Evolutionary conservation across 2,329 filamentous ascomycete genomes (phyloP).

Genomic region (Lasiodiplodia hormozganensis): DNA sequence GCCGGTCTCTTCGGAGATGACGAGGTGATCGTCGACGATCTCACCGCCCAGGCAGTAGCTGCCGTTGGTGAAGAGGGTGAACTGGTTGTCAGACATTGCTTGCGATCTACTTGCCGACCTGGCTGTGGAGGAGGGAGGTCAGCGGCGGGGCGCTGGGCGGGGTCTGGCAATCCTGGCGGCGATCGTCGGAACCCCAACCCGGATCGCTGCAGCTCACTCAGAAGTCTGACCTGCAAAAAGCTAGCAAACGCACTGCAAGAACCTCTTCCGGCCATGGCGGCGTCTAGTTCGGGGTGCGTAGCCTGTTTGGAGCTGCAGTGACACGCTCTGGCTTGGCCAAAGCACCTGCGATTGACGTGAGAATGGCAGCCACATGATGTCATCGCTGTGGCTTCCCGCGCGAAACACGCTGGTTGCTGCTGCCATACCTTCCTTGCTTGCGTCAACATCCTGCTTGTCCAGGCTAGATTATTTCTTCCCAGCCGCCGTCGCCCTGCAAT

Average conservation of each 20-base stretch:
- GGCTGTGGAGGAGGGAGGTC: not conserved
- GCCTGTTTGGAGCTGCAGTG: constrained; percentile 2
- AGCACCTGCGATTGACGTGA: constrained; percentile 6
- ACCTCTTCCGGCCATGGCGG: not conserved
- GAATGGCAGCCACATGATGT: constrained; percentile 28
- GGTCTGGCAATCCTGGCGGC: constrained; percentile 11
- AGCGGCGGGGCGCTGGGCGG: constrained; percentile 9
- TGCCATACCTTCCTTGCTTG: constrained; percentile 8
- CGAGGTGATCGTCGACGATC: constrained; percentile 52
- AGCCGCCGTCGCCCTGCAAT: not conserved
- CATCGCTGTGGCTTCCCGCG: constrained; percentile 9
- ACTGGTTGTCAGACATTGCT: constrained; percentile 49
- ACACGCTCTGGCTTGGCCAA: not conserved
- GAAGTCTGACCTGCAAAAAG: too few relatives aligned
- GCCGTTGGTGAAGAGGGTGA: constrained; percentile 56
- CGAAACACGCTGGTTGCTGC: not conserved
- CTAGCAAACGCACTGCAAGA: not conserved
- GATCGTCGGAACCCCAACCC: constrained; percentile 18
- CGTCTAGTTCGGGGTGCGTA: not conserved
- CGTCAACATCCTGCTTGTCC: constrained; percentile 19
- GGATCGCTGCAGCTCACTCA: not conserved
- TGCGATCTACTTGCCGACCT: not conserved
- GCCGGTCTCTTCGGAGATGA: constrained; percentile 54
- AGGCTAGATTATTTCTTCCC: not conserved
- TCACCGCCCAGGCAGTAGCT: constrained; percentile 53